These are phyloP conservation scores for Lichtheimia ramosa DNA, from an alignment of 371 early-diverging fungal species.

Conservation along the genomic window DNA sequence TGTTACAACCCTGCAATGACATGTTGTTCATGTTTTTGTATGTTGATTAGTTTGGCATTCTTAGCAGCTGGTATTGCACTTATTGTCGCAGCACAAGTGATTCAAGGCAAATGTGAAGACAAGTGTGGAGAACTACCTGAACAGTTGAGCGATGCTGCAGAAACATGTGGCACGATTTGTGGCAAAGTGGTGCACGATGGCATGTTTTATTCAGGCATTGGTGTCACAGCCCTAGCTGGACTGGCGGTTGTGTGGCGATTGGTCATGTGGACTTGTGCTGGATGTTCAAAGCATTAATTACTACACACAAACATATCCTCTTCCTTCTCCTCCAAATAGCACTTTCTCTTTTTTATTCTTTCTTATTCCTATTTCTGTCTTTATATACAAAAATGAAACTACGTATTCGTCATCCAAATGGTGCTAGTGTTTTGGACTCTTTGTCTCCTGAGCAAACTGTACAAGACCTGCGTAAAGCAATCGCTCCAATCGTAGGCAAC, in stretches of 20 bases:
- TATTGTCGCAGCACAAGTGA: constrained; percentile 24
- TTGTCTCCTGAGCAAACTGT: constrained; percentile 13
- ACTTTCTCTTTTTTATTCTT: constrained; percentile 3
- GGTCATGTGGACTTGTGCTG: constrained; percentile 24
- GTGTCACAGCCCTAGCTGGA: constrained; percentile 24
- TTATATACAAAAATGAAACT: constrained; percentile 16
- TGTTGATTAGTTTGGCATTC: constrained; percentile 23
- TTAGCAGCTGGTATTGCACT: constrained; percentile 27
- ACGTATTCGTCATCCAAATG: constrained; percentile 27
- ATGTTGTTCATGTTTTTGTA: constrained; percentile 28
- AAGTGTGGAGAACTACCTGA: constrained; percentile 19
- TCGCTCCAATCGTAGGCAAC: constrained; percentile 7
- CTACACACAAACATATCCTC: not conserved
- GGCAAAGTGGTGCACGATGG: constrained; percentile 27
- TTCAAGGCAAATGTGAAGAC: constrained; percentile 17
- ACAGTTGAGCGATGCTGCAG: constrained; percentile 3
- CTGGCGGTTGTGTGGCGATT: constrained; percentile 26
- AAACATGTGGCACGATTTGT: constrained; percentile 23
- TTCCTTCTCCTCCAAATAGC: not conserved
- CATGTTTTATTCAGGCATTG: constrained; percentile 29
- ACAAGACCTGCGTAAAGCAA: constrained; percentile 2
- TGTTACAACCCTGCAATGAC: constrained; percentile 28
- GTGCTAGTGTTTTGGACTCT: constrained; percentile 12
- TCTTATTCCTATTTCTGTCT: constrained; percentile 2
- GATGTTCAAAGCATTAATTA: constrained; percentile 10